phyloP scores from a whole-genome alignment of 1,284 basidiomycete genomes.

The Marasmius tenuissimus region DNA sequence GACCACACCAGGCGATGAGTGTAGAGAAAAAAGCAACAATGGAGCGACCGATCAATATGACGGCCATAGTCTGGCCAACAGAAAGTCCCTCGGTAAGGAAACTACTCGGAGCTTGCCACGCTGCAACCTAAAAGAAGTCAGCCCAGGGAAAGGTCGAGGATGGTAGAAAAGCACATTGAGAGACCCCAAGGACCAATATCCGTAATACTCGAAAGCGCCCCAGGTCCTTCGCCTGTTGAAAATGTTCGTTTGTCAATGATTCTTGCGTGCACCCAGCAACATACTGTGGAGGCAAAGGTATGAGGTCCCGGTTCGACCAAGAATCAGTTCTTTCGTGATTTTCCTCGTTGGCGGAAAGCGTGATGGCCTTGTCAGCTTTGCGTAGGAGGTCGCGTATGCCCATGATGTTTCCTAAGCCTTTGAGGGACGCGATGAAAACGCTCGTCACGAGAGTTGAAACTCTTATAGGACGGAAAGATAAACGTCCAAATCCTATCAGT shows the following conservation, averaged over 20 bases:
- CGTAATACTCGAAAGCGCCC: slow-evolving; percentile 16
- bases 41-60: slow-evolving; percentile 13
- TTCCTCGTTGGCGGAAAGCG: slow-evolving; percentile 12
- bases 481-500: neutral
- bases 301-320: slow-evolving; percentile 16
- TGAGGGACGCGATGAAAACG: neutral
- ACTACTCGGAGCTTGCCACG: slow-evolving; percentile 17
- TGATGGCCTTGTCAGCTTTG: slow-evolving; percentile 3
- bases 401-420: neutral
- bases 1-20: slow-evolving; percentile 16
- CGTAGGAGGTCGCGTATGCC: neutral
- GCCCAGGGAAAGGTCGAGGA: neutral
- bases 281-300: slow-evolving; percentile 16
- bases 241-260: neutral
- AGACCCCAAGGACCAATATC: slow-evolving; percentile 15
- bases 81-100: slow-evolving; percentile 17
- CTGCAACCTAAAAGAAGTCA: slow-evolving; percentile 5
- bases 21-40: slow-evolving; percentile 14
- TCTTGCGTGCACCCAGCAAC: neutral
- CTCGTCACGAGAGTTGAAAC: neutral
- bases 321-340: slow-evolving; percentile 14
- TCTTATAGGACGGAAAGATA: neutral
- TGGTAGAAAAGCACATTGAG: slow-evolving; percentile 7
- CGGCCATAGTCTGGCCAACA: slow-evolving; percentile 17
- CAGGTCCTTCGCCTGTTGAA: slow-evolving; percentile 13